Base-by-base conservation (phyloP, 1,284 basidiomycete genomes). In the Sporisorium exsertum region DNA sequence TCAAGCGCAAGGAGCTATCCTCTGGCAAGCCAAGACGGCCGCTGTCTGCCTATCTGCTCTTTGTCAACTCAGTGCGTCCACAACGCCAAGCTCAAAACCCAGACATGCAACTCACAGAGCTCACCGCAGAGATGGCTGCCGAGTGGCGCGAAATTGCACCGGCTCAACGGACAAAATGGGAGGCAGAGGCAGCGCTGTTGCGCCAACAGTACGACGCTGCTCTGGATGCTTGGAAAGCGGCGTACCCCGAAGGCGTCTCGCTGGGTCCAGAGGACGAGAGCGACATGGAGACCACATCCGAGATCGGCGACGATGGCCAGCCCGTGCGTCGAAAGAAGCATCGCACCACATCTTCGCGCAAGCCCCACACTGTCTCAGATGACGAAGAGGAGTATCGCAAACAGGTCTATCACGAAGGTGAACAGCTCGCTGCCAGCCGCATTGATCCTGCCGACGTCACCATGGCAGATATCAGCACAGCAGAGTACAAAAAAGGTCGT, bases 341-440 rank as follows among this genome's bases (percentile, higher is more conserved):
- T 9, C 60, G 64, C 33, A 26, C 50, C 13, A 51, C 53, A 0
- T 13, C 51, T 8, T 43, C 60, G 22, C 64, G 68, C 54, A 76
- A 78, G 61, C 52, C 60, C 35, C 68, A 61, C 29, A 79, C 77
- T 5, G 62, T 79, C 12, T 81, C 79, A 26, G 79, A 81, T 24
- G 79, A 81, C 47, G 79, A 81, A 52, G 66, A 70, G 37, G 79
- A 75, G 52, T 81, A 81, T 50, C 51, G 64, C 46, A 68, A 46
- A 32, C 72, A 78, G 26, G 20, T 78, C 16, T 62, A 65, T 18
- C 47, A 56, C 4, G 63, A 74, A 37, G 78, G 78, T 4, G 54
- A 62, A 16, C 53, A 58, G 29, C 58, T 78, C 29, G 47, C 65
- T 13, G 43, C 55, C n/a, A 74, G 66, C 45, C 64, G 64, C 15